phyloP scores from a whole-genome alignment of 2,329 filamentous ascomycete genomes.

The Colletotrichum orchidophilum region DNA sequence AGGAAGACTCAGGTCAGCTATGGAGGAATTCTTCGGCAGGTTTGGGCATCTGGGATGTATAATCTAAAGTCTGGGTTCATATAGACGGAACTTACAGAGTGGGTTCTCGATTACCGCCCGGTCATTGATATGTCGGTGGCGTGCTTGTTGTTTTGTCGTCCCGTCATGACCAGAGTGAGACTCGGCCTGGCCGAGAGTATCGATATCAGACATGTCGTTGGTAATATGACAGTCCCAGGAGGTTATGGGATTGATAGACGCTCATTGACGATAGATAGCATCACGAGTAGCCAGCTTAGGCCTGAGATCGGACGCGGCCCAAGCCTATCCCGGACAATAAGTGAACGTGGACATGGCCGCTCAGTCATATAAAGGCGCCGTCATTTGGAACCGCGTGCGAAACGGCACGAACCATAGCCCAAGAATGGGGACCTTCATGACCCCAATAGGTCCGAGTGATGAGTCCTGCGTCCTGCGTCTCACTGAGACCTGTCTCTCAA shows the following conservation, averaged over 20 bases:
- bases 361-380: slow-evolving; percentile 8
- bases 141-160: slow-evolving; percentile 37
- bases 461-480: background rate
- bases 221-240: background rate
- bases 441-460: background rate
- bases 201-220: slow-evolving; percentile 5
- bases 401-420: background rate
- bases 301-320: background rate
- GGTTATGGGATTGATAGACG: no score
- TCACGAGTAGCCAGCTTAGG: background rate
- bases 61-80: no score
- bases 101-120: slow-evolving; percentile 50
- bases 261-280: background rate
- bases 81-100: slow-evolving; percentile 37
- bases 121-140: slow-evolving; percentile 43
- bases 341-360: background rate
- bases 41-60: background rate
- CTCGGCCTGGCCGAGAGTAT: slow-evolving; percentile 24
- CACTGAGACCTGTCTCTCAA: background rate
- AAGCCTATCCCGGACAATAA: background rate
- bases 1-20: background rate
- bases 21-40: background rate
- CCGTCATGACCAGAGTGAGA: slow-evolving; percentile 32
- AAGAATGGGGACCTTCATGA: background rate
- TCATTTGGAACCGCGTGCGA: background rate